Evolutionary conservation across 208 protist genomes (phyloP).

Genomic region (Plasmodiophora brassicae): DNA sequence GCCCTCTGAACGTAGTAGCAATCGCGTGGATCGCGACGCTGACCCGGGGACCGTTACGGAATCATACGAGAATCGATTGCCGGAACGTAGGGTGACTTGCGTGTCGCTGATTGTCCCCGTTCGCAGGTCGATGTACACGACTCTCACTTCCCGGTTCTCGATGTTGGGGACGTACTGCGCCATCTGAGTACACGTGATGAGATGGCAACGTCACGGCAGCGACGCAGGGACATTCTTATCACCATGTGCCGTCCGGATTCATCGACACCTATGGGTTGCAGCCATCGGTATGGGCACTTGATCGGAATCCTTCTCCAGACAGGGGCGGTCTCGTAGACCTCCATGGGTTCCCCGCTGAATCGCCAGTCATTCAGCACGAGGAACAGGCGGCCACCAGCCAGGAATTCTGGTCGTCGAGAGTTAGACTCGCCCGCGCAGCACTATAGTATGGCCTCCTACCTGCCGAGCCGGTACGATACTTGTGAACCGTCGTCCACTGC

Average conservation of each 20-base stretch:
- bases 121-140: neutral
- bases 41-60: neutral
- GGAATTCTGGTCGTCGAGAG: neutral
- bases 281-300: neutral
- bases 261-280: neutral
- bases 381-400: neutral
- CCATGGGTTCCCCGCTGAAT: neutral
- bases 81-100: too few species aligned
- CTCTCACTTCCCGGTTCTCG: neutral
- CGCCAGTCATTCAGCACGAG: slow-evolving; percentile 3
- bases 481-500: too few species aligned
- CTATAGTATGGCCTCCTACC: neutral
- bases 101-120: too few species aligned
- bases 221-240: neutral
- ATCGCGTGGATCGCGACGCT: neutral
- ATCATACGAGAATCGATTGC: neutral
- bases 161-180: neutral
- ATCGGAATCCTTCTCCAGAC: neutral
- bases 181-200: neutral
- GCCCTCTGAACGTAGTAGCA: neutral
- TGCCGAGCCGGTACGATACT: too few species aligned
- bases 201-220: neutral
- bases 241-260: neutral
- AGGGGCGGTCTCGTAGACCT: too few species aligned
- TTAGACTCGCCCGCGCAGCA: neutral